Conservation (phyloP, 768 basidiomycete species). For the Suillus weaverae region DNA sequence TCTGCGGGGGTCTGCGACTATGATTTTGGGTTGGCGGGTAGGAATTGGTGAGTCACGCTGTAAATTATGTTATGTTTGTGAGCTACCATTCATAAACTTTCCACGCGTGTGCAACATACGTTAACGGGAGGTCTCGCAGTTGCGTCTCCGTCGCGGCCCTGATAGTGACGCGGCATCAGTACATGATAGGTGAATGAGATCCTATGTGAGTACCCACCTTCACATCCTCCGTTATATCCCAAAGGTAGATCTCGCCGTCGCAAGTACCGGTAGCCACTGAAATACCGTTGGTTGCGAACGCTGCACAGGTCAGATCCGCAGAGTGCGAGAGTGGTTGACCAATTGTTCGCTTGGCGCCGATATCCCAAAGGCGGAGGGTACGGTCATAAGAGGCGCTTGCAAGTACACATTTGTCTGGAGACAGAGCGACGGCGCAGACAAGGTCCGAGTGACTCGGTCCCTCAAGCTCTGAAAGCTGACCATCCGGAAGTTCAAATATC, state of each 20-base stretch:
- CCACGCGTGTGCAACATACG: too few relatives aligned
- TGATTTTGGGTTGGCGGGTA: too few relatives aligned
- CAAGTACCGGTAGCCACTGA: neutral
- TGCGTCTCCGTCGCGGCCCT: neutral
- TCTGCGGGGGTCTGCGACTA: too few relatives aligned
- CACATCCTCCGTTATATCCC: neutral
- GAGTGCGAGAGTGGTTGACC: constrained; percentile 9
- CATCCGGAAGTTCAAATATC: neutral
- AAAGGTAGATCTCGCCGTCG: neutral
- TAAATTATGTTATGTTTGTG: too few relatives aligned
- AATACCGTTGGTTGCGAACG: neutral
- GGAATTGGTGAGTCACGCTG: too few relatives aligned
- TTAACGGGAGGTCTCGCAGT: neutral
- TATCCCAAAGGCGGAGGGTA: constrained; percentile 13
- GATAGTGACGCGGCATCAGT: neutral
- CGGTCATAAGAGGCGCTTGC: constrained; percentile 16
- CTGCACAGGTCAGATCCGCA: neutral
- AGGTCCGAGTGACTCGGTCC: neutral
- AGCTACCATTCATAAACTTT: too few relatives aligned
- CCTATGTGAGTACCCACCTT: neutral
- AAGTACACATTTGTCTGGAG: constrained; percentile 14
- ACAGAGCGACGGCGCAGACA: neutral
- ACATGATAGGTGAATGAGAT: neutral
- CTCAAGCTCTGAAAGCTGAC: neutral
- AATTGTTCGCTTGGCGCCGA: constrained; percentile 2